phyloP scores from a whole-genome alignment of 2,329 filamentous ascomycete species.

The Colletotrichum neosansevieriae region DNA sequence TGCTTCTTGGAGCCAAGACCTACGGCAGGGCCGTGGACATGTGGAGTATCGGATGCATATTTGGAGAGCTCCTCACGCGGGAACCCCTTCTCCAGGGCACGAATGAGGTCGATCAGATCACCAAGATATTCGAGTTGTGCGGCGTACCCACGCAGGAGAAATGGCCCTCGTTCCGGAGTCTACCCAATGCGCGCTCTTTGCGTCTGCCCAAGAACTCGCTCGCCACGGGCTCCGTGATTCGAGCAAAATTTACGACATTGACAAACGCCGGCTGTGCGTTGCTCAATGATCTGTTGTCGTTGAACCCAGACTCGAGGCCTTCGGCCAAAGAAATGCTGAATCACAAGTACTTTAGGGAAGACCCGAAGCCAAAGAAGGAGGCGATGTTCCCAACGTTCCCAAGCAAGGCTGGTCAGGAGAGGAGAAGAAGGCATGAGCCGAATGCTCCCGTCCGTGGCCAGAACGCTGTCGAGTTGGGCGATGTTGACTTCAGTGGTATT shows the following conservation, averaged over 20 bases:
- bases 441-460: constrained; percentile 86
- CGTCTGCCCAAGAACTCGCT: constrained; percentile 69
- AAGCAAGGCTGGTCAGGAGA: constrained; percentile 93
- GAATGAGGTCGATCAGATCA: constrained; percentile 92
- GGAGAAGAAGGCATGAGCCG: constrained; percentile 77
- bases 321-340: constrained; percentile 79
- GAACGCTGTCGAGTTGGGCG: constrained; percentile 66
- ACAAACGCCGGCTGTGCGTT: constrained; percentile 80
- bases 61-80: constrained; percentile 88
- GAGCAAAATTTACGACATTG: constrained; percentile 83
- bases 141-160: constrained; percentile 84
- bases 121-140: constrained; percentile 89
- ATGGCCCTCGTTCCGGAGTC: constrained; percentile 88
- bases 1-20: constrained; percentile 81
- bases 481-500: constrained; percentile 76
- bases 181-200: constrained; percentile 87
- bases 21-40: constrained; percentile 88
- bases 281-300: constrained; percentile 75
- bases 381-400: constrained; percentile 98
- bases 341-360: constrained; percentile 88
- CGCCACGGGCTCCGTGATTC: constrained; percentile 67
- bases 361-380: constrained; percentile 89
- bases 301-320: constrained; percentile 81
- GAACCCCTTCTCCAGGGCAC: constrained; percentile 87
- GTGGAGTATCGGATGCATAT: constrained; percentile 97